Percentiles rank a stretch among this genome's conserved stretches.
Evolutionary conservation across 202 grass and related monocot genomes (phyloP).

Genomic region (Schoenoplectus triqueter): DNA sequence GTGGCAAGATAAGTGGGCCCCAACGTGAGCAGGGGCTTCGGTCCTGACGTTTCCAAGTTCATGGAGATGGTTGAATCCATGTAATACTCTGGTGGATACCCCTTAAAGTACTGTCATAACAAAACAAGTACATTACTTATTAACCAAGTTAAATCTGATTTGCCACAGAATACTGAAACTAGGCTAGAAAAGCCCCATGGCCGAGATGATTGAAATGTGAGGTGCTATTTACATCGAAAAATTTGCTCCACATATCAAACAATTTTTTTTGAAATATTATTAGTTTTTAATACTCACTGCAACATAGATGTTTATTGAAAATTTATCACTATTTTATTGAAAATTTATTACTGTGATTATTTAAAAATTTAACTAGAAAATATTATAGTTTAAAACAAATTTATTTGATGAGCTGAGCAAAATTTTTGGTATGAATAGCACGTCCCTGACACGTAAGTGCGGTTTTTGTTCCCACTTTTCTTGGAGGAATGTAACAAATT

Average conservation of each 20-base stretch:
- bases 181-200: not conserved
- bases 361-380: too few species aligned
- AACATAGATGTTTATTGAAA: too few species aligned
- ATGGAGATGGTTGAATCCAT: constrained; percentile 12
- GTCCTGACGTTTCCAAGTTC: not conserved
- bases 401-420: too few species aligned
- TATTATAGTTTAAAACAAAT: too few species aligned
- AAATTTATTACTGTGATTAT: too few species aligned
- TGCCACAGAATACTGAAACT: not conserved
- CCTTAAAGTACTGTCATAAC: not conserved
- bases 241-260: too few species aligned
- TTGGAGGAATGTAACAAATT: not conserved
- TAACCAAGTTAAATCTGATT: not conserved
- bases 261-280: too few species aligned
- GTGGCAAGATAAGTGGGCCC: constrained; percentile 20
- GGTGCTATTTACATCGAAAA: not conserved
- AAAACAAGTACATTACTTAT: not conserved
- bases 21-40: not conserved
- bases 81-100: not conserved
- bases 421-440: too few species aligned
- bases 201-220: not conserved
- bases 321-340: too few species aligned
- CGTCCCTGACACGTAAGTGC: not conserved
- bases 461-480: not conserved
- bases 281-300: too few species aligned